Evolutionary conservation across 2,329 filamentous ascomycete genomes (phyloP).

Genomic region (Trichoderma sp.): DNA sequence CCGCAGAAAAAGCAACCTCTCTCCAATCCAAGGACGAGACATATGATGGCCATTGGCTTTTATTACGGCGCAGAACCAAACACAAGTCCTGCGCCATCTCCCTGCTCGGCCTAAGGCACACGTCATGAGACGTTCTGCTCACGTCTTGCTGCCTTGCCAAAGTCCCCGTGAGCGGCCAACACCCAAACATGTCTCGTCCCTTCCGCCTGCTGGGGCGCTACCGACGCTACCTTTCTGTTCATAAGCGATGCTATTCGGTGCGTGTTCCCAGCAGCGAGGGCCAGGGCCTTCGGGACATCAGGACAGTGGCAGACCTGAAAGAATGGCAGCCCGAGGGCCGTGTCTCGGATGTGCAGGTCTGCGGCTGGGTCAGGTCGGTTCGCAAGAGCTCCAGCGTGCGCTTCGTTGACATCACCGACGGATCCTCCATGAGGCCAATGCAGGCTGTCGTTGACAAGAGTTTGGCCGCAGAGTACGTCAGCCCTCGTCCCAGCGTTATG

Average conservation of each 20-base stretch:
- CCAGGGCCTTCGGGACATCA: slow-evolving; percentile 37
- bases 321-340: slow-evolving; percentile 50
- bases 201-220: slow-evolving; percentile 22
- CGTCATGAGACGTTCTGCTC: slow-evolving; percentile 22
- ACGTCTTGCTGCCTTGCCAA: slow-evolving; percentile 7
- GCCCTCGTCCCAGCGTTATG: slow-evolving; percentile 22
- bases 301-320: slow-evolving; percentile 60
- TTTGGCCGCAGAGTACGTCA: slow-evolving; percentile 71
- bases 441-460: slow-evolving; percentile 79
- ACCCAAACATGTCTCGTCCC: slow-evolving; percentile 23
- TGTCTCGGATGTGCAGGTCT: slow-evolving; percentile 61
- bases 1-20: slow-evolving; percentile 3
- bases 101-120: slow-evolving; percentile 6
- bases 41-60: slow-evolving; percentile 6
- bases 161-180: slow-evolving; percentile 22
- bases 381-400: slow-evolving; percentile 82
- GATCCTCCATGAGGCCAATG: slow-evolving; percentile 75
- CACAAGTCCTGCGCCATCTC: slow-evolving; percentile 11
- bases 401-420: slow-evolving; percentile 86
- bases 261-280: slow-evolving; percentile 32
- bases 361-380: slow-evolving; percentile 82
- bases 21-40: neutral
- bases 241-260: slow-evolving; percentile 42
- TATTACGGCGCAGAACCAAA: slow-evolving; percentile 5
- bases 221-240: slow-evolving; percentile 4